These are phyloP conservation scores for Rehmannia glutinosa DNA, from an alignment of 257 asterid species.

Conservation along the genomic window DNA sequence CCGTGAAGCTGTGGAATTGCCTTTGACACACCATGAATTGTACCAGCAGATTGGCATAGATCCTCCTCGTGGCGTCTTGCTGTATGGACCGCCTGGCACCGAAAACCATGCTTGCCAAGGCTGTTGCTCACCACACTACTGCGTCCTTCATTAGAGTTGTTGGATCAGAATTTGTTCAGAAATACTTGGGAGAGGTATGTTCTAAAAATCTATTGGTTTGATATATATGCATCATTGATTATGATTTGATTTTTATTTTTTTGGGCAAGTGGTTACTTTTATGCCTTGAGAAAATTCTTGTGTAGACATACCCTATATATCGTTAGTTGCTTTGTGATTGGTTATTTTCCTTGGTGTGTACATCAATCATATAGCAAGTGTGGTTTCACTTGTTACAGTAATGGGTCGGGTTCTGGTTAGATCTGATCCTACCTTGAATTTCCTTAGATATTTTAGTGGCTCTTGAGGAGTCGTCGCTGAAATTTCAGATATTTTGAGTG, in stretches of 20 bases:
- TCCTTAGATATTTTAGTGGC: not conserved
- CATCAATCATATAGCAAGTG: not conserved
- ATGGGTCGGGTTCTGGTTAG: not conserved
- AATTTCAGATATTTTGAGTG: not conserved
- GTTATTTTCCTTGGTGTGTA: not conserved
- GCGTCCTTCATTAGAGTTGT: slow-evolving; percentile 91
- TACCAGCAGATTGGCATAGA: slow-evolving; percentile 88
- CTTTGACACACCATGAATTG: slow-evolving; percentile 80
- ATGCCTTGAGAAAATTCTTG: not conserved
- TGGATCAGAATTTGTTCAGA: slow-evolving; percentile 89
- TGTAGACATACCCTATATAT: not conserved
- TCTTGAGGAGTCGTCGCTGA: not conserved
- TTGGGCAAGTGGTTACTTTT: not conserved
- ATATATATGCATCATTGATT: not conserved
- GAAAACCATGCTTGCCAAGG: slow-evolving; percentile 96
- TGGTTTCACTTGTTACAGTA: not conserved
- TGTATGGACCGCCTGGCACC: slow-evolving; percentile 94
- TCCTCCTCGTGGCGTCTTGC: slow-evolving; percentile 92
- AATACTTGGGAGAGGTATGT: slow-evolving; percentile 90
- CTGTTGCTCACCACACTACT: slow-evolving; percentile 85
- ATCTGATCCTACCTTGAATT: not conserved
- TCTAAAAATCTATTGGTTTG: not conserved
- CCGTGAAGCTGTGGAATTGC: slow-evolving; percentile 89
- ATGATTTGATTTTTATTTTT: not conserved
- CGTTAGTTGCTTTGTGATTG: not conserved